Evolutionary conservation across 495 filamentous ascomycete species (phyloP), one percentile per base, ranked within the genome.

Genomic region (Neurospora sp.): DNA sequence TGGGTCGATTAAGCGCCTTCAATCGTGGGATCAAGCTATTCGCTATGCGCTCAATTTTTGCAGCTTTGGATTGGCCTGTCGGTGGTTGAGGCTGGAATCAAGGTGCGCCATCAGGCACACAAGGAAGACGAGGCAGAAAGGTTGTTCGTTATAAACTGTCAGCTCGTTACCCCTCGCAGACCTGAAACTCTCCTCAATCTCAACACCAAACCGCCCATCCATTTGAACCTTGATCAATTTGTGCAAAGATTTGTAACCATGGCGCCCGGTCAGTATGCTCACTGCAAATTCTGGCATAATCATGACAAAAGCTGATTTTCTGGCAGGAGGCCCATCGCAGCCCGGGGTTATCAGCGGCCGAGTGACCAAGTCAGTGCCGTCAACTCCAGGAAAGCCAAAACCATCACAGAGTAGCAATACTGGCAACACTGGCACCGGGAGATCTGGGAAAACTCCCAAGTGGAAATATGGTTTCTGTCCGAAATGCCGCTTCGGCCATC

Each of bases 381-480:
- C 61, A 31, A 72, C 73, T 8, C 73, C 59, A 39, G 38, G 68
- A 38, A 72, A 74, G 70, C 37, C 37, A 18, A 71, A 40, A 10
- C 22, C 22, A 40, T n/a, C 27, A 45, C 40, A 27, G 48, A 48
- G 27, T 59, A 37, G 27, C 61, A 72, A 31, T 37, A 44, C 27
- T 40, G 53, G 53, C 71, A 72, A 48, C 40, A 72, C 14, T 12
- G 10, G 20, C 38, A 22, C 16, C 14, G 69, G 40, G 14, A 38
- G 37, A 39, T 39, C 40, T 39, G n/a, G 37, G 6, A 44, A n/a
- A 27, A 72, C 53, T 68, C 48, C 48, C n/a, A 77, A 75, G 44
- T 65, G 12, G 12, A 65, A 65, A 65, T 74, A 76, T 61, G 76
- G 76, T 18, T 75, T 61, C 18, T 77, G 76, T 44, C 76, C 76